phyloP scores from a whole-genome alignment of 1,284 basidiomycete species.

The Rhodotorula sp. region DNA sequence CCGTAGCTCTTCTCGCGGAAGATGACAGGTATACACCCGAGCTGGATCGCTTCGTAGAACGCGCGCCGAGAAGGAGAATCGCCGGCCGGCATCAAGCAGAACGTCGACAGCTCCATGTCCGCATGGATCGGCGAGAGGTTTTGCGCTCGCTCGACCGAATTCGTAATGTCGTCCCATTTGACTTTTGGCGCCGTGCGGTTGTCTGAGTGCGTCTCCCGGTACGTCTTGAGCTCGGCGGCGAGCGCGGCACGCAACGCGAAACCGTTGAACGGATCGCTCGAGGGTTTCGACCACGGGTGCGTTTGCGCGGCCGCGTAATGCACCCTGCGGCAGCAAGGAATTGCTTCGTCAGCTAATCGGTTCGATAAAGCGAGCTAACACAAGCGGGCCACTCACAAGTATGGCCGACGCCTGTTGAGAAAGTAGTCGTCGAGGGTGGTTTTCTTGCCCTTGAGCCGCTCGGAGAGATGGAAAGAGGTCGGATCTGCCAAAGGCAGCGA shows the following conservation, averaged over 20 bases:
- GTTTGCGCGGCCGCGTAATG: constrained; percentile 35
- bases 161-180: constrained; percentile 36
- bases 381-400: background rate
- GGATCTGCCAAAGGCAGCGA: constrained; percentile 17
- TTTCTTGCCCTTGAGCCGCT: constrained; percentile 16
- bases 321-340: constrained; percentile 1
- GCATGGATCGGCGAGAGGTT: constrained; percentile 36
- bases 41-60: constrained; percentile 37
- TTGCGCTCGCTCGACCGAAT: constrained; percentile 32
- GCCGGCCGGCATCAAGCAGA: constrained; percentile 39
- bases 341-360: background rate
- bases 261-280: constrained; percentile 40
- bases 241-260: constrained; percentile 37
- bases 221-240: constrained; percentile 23
- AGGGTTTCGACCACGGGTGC: constrained; percentile 36
- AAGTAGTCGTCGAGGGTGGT: constrained; percentile 27
- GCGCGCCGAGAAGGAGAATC: constrained; percentile 39
- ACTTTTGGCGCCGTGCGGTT: constrained; percentile 14
- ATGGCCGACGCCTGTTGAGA: constrained; percentile 24
- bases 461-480: constrained; percentile 38
- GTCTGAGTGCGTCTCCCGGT: background rate
- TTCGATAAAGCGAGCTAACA: background rate
- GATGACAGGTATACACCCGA: constrained; percentile 41
- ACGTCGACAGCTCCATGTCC: constrained; percentile 30
- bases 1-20: constrained; percentile 40